phyloP scores from a whole-genome alignment of 2,329 filamentous ascomycete species.

The Hypoxylon sp. region DNA sequence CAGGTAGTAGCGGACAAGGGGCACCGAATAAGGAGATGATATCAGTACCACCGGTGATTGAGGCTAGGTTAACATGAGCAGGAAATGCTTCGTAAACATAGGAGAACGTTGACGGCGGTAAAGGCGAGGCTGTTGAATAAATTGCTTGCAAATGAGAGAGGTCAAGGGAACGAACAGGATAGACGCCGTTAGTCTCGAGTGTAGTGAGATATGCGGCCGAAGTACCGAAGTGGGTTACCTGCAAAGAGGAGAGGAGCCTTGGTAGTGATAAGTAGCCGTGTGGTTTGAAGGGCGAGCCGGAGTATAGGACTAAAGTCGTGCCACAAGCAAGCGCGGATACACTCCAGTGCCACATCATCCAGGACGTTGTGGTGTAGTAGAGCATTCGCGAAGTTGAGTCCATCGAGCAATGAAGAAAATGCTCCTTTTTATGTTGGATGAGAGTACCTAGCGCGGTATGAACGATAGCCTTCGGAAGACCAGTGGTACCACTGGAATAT shows the following conservation, averaged over 20 bases:
- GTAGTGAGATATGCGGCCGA: slow-evolving; percentile 94
- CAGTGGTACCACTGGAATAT: slow-evolving; percentile 93
- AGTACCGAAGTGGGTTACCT: slow-evolving; percentile 94
- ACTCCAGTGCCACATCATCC: slow-evolving; percentile 99
- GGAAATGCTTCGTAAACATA: slow-evolving; percentile 92
- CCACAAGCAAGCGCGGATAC: slow-evolving; percentile 88
- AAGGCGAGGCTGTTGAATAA: slow-evolving; percentile 92
- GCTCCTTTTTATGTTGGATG: slow-evolving; percentile 97
- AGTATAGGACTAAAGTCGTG: slow-evolving; percentile 87
- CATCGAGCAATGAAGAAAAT: slow-evolving; percentile 88
- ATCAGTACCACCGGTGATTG: slow-evolving; percentile 96
- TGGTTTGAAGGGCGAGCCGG: slow-evolving; percentile 90
- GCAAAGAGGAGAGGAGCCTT: slow-evolving; percentile 81
- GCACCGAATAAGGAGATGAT: slow-evolving; percentile 96
- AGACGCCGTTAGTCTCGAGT: slow-evolving; percentile 82
- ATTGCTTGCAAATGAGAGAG: slow-evolving; percentile 82
- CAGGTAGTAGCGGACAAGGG: slow-evolving; percentile 81
- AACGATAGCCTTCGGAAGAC: slow-evolving; percentile 90
- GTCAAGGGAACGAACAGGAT: slow-evolving; percentile 69
- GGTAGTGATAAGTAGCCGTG: slow-evolving; percentile 86
- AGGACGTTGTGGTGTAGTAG: slow-evolving; percentile 95
- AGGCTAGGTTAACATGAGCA: slow-evolving; percentile 83
- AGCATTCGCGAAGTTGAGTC: slow-evolving; percentile 80
- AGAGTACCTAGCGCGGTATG: slow-evolving; percentile 92
- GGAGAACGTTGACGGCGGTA: slow-evolving; percentile 92